Conservation (phyloP, 129 eudicot genomes). For the Centaurea solstitialis region DNA sequence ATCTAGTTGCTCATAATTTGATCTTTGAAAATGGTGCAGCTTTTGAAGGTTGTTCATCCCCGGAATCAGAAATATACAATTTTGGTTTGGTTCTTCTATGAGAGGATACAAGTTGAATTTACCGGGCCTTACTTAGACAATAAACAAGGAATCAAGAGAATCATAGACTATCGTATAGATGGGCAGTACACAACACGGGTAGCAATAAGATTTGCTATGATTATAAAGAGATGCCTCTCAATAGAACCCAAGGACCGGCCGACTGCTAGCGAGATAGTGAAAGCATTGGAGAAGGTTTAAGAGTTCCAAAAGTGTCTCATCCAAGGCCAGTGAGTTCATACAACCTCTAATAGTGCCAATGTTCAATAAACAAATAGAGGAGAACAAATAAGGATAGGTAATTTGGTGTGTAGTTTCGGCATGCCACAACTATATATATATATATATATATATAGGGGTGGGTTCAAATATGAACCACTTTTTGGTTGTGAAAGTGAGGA, state of each 20-base stretch:
- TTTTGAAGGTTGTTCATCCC: too few species aligned
- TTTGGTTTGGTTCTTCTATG: slow-evolving; percentile 2
- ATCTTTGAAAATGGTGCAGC: not conserved
- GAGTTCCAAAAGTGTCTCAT: not conserved
- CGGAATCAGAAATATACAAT: not conserved
- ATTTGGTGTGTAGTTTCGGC: too few species aligned
- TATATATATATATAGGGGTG: too few species aligned
- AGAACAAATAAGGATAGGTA: too few species aligned
- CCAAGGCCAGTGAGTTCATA: too few species aligned
- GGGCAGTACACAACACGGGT: not conserved
- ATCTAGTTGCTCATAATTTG: too few species aligned
- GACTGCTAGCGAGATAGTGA: not conserved
- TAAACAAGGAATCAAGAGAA: not conserved
- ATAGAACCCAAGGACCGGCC: not conserved
- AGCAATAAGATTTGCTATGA: not conserved
- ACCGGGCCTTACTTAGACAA: not conserved
- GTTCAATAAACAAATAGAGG: too few species aligned
- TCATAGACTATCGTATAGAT: not conserved
- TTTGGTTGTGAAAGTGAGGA: too few species aligned
- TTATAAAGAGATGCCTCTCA: not conserved
- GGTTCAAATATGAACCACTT: too few species aligned
- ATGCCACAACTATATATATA: too few species aligned
- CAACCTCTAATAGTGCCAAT: too few species aligned
- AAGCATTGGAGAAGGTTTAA: not conserved
- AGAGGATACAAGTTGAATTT: not conserved